Evolutionary conservation across 2,329 filamentous ascomycete genomes (phyloP).

Genomic region (Fusarium succisae): DNA sequence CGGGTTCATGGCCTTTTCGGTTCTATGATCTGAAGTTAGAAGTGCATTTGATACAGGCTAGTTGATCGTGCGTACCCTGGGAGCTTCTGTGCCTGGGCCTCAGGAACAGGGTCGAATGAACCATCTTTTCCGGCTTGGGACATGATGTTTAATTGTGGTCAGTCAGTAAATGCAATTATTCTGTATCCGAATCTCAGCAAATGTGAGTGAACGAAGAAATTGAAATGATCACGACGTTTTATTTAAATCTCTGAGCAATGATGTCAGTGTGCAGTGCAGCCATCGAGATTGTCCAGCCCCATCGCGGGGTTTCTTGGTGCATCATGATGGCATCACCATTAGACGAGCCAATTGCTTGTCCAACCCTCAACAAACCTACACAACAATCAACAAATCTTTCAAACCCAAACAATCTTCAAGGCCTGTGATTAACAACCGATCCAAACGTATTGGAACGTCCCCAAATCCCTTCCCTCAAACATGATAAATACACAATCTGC

Average conservation of each 20-base stretch:
- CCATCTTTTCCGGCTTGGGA: slow-evolving; percentile 41
- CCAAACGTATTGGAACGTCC: slow-evolving; percentile 65
- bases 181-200: background rate
- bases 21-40: slow-evolving; percentile 12
- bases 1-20: slow-evolving; percentile 52
- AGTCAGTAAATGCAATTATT: background rate
- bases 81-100: slow-evolving; percentile 49
- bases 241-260: slow-evolving; percentile 3
- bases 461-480: slow-evolving; percentile 62
- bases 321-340: slow-evolving; percentile 28
- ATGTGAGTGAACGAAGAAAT: background rate
- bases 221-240: no score
- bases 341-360: background rate
- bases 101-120: slow-evolving; percentile 47
- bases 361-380: background rate
- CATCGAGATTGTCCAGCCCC: slow-evolving; percentile 2
- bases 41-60: accelerated
- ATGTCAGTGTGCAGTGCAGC: slow-evolving; percentile 20
- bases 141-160: background rate
- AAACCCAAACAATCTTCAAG: background rate
- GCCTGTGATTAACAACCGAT: background rate
- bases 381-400: background rate
- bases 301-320: slow-evolving; percentile 2
- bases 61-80: slow-evolving; percentile 45
- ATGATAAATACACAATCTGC: slow-evolving; percentile 65